Evolutionary conservation across 1,139 yeast genomes (phyloP), one percentile per base, ranked within the genome.

Genomic region (Magnusiomyces suaveolens): DNA sequence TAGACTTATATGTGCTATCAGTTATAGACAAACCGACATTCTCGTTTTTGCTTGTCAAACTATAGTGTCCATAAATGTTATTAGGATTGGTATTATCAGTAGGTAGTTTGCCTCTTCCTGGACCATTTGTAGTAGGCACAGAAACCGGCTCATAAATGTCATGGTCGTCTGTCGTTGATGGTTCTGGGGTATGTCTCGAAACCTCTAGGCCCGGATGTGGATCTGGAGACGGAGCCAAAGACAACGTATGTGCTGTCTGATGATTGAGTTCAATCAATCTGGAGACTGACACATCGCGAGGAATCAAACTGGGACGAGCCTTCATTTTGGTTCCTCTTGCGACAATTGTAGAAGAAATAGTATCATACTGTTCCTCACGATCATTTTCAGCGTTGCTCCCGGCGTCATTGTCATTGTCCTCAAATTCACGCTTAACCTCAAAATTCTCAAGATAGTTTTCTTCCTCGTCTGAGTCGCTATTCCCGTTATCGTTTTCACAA

Each of bases 281-380:
- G 4, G 61, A 61, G 16, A 41, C 44, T 3, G 25, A 21, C 10
- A 64, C 67, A 46, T 60, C 66, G 48, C 57, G 59, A 10, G 69
- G 68, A 3, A 66, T 62, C n/a, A 71, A 51, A 39, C 73, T 70
- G 3, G 70, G 65, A 8, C 71, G 61, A 0, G 72, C 67, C 52
- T 62, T 63, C n/a, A 65, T 48, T 32, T 59, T 55, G 4, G 71
- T 66, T 1, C 55, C 56, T 10, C 47, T 39, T 16, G 54, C 55
- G 32, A 43, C 46, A 20, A 55, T 55, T 2, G 57, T 46, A 26
- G 54, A 54, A 16, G 52, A 51, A n/a, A 21, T 50, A 2, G 14
- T 20, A 29, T 25, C 48, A 29, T 38, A 16, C 20, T 29, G 16
- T 24, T 51, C 54, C 1, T 26, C 54, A 29, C 6, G 33, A 29